These are phyloP conservation scores for Pseudocercospora fijiensis DNA, from an alignment of 2,329 filamentous ascomycete genomes.

Conservation along the genomic window DNA sequence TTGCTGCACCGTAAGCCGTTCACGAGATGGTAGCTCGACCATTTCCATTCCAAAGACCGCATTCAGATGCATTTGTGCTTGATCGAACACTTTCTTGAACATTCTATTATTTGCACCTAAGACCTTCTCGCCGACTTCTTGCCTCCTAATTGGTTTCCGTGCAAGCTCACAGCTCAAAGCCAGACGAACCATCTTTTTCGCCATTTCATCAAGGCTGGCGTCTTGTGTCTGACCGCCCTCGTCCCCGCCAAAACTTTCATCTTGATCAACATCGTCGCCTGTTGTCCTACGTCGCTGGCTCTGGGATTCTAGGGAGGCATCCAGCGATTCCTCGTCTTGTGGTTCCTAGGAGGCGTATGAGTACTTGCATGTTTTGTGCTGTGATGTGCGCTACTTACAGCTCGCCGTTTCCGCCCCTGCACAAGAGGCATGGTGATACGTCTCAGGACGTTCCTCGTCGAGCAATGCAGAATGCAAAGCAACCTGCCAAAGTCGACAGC, in stretches of 20 bases:
- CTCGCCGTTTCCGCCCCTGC: conserved; percentile 31
- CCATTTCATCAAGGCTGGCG: conserved; percentile 45
- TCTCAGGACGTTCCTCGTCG: not conserved
- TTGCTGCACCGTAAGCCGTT: conserved; percentile 78
- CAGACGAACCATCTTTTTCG: conserved; percentile 62
- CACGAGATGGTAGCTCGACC: conserved; percentile 74
- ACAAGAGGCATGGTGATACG: conserved; percentile 21
- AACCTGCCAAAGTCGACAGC: not conserved
- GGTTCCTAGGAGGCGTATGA: conserved; percentile 16
- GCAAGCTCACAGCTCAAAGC: conserved; percentile 62
- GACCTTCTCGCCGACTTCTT: conserved; percentile 63
- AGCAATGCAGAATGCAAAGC: not conserved
- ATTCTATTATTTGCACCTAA: conserved; percentile 66
- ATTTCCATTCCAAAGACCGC: conserved; percentile 89
- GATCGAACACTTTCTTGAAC: conserved; percentile 75
- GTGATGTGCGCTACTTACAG: conserved; percentile 24
- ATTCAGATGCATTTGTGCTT: conserved; percentile 70
- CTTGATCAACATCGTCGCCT: conserved; percentile 25
- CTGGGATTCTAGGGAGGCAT: conserved; percentile 31
- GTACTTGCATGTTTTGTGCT: conserved; percentile 5
- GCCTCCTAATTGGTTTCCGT: conserved; percentile 56
- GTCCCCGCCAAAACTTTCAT: conserved; percentile 20
- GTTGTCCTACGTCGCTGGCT: conserved; percentile 35
- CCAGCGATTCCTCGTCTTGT: conserved; percentile 29
- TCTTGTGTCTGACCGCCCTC: conserved; percentile 18